A percentile compares a stretch with the other conserved stretches of the same genome.
phyloP scores from a whole-genome alignment of 2,329 filamentous ascomycete genomes.

The Epichloe baconii region DNA sequence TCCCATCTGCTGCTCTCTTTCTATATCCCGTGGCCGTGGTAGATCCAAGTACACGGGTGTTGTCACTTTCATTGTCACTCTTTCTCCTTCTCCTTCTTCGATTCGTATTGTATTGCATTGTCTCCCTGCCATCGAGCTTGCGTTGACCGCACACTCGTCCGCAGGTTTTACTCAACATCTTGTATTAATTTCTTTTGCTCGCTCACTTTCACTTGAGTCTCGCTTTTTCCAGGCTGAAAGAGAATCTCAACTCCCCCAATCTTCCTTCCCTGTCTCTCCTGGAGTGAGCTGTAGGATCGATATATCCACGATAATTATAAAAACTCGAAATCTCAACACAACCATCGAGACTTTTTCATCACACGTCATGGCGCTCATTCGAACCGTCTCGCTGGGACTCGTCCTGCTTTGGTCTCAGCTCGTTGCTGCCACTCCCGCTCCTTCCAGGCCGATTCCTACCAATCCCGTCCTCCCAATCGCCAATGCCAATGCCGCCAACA shows the following conservation, averaged over 20 bases:
- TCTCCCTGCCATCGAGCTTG: background rate
- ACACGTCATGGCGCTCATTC: background rate
- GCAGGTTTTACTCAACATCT: background rate
- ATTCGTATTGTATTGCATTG: background rate
- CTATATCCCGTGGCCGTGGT: background rate
- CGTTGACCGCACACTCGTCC: background rate
- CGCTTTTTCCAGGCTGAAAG: background rate
- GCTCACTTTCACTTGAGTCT: background rate
- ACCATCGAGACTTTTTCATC: no score
- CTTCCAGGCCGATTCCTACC: background rate
- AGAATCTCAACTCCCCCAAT: no score
- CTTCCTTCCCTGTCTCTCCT: background rate
- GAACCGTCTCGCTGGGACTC: background rate
- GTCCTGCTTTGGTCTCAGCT: constrained; percentile 1
- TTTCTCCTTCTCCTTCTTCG: background rate
- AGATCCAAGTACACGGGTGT: background rate
- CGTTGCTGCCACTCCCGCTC: background rate
- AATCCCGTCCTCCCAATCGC: constrained; percentile 27
- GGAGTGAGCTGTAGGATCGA: constrained; percentile 1
- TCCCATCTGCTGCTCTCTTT: background rate
- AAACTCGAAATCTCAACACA: no score
- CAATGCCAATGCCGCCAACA: constrained; percentile 34
- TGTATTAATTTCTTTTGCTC: background rate
- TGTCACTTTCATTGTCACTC: background rate
- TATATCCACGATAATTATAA: background rate